These are phyloP conservation scores for Uromyces viciae-fabae DNA, from an alignment of 1,284 basidiomycete species.

Conservation along the genomic window DNA sequence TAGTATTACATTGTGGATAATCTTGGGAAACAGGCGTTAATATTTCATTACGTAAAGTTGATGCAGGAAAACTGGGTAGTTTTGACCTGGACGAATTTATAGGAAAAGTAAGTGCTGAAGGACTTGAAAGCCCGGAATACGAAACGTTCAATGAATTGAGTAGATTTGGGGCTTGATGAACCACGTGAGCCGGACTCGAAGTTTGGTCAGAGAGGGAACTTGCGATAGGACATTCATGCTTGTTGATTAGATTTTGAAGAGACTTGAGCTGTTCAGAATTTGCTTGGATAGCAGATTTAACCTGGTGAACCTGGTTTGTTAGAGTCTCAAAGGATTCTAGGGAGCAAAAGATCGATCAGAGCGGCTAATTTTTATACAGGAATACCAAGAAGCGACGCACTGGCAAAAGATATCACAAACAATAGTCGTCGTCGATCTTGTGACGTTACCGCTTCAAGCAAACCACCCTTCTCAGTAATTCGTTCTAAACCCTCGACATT, in stretches of 20 bases:
- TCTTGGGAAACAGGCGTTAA: neutral
- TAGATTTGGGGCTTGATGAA: neutral
- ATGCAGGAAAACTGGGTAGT: neutral
- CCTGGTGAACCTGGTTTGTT: constrained; percentile 6
- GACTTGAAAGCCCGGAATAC: no score
- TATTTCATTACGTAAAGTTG: neutral
- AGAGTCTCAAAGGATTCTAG: constrained; percentile 33
- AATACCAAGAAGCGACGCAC: neutral
- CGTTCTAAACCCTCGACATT: constrained; percentile 17
- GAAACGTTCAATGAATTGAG: neutral
- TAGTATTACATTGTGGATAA: neutral
- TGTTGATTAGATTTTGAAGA: constrained; percentile 6
- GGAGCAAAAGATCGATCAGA: neutral
- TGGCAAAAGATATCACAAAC: constrained; percentile 40
- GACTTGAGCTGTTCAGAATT: constrained; percentile 7
- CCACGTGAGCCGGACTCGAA: neutral
- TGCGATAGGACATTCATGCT: neutral
- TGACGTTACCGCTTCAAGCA: constrained; percentile 27
- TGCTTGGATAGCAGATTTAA: neutral
- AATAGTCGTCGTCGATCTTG: constrained; percentile 25
- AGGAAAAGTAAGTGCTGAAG: neutral
- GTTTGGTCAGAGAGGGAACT: neutral
- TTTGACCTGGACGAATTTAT: neutral
- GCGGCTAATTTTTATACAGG: neutral
- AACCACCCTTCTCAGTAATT: constrained; percentile 20